phyloP scores from a whole-genome alignment of 2,329 filamentous ascomycete genomes.

The Biscogniauxia sp. region DNA sequence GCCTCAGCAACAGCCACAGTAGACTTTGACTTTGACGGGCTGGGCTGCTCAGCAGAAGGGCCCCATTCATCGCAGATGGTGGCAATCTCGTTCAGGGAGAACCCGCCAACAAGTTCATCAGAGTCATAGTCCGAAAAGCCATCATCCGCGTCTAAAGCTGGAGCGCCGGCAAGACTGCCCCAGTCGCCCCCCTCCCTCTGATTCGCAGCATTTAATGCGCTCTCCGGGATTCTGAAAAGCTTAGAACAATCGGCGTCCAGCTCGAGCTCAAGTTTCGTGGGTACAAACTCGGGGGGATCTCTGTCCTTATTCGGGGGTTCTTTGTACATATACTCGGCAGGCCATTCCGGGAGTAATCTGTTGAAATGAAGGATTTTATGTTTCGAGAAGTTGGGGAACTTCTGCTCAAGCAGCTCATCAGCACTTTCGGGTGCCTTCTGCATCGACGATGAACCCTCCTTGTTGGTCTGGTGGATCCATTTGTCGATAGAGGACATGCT shows the following conservation, averaged over 20 bases:
- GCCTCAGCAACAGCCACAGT: slow-evolving; percentile 32
- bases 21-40: slow-evolving; percentile 8
- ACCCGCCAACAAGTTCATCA: slow-evolving; percentile 66
- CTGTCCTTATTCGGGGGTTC: slow-evolving; percentile 70
- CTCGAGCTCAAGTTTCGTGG: slow-evolving; percentile 86
- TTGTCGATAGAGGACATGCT: slow-evolving; percentile 40
- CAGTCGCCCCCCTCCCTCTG: slow-evolving; percentile 50
- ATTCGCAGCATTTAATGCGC: slow-evolving; percentile 51
- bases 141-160: slow-evolving; percentile 40
- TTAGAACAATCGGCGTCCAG: slow-evolving; percentile 84
- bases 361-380: slow-evolving; percentile 76
- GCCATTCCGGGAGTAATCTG: slow-evolving; percentile 77
- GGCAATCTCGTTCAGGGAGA: slow-evolving; percentile 76
- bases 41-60: slow-evolving; percentile 48
- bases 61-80: slow-evolving; percentile 88
- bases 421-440: slow-evolving; percentile 70
- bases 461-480: slow-evolving; percentile 38
- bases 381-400: slow-evolving; percentile 78
- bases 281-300: slow-evolving; percentile 66
- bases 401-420: slow-evolving; percentile 72
- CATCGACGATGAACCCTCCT: slow-evolving; percentile 60
- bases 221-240: slow-evolving; percentile 71
- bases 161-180: slow-evolving; percentile 45
- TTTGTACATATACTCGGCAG: slow-evolving; percentile 75
- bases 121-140: slow-evolving; percentile 45